Percentiles rank a stretch among this genome's conserved stretches.
Evolutionary conservation across 148 eudicot genomes (phyloP).

Genomic region (Fallopia convolvulus): DNA sequence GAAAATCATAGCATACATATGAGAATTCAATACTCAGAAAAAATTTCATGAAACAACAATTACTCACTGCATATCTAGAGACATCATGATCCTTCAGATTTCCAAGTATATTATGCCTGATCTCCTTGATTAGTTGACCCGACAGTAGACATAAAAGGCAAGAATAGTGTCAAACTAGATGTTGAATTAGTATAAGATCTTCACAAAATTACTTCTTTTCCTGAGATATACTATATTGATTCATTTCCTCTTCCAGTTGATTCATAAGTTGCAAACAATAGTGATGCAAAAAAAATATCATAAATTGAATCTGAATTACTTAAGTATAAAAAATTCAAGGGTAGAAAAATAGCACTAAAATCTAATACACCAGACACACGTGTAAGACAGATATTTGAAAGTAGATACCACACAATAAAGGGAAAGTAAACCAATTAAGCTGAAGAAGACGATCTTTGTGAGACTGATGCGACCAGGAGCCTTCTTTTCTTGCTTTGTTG

Average conservation of each 20-base stretch:
- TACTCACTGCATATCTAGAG: too few species aligned
- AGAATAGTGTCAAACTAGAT: too few species aligned
- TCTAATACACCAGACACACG: slow-evolving; percentile 30
- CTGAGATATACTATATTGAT: too few species aligned
- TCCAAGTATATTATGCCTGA: too few species aligned
- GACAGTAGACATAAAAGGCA: too few species aligned
- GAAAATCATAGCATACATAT: too few species aligned
- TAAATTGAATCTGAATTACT: not conserved
- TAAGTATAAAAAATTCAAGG: not conserved
- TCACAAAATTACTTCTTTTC: too few species aligned
- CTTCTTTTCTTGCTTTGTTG: slow-evolving; percentile 97
- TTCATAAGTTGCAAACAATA: not conserved
- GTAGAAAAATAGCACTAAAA: not conserved
- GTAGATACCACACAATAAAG: slow-evolving; percentile 57
- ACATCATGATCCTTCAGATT: too few species aligned
- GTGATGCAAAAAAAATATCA: not conserved
- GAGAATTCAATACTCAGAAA: too few species aligned
- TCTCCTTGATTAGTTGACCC: too few species aligned
- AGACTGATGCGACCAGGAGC: slow-evolving; percentile 58
- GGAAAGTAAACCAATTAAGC: slow-evolving; percentile 42
- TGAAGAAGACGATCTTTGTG: slow-evolving; percentile 47
- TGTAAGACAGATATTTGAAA: slow-evolving; percentile 57
- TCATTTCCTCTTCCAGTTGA: not conserved
- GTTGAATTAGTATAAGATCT: too few species aligned
- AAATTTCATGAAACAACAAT: too few species aligned